Evolutionary conservation across 1,284 basidiomycete species (phyloP), one percentile per base, ranked within the genome.

Genomic region (Sporisorium sorghi): DNA sequence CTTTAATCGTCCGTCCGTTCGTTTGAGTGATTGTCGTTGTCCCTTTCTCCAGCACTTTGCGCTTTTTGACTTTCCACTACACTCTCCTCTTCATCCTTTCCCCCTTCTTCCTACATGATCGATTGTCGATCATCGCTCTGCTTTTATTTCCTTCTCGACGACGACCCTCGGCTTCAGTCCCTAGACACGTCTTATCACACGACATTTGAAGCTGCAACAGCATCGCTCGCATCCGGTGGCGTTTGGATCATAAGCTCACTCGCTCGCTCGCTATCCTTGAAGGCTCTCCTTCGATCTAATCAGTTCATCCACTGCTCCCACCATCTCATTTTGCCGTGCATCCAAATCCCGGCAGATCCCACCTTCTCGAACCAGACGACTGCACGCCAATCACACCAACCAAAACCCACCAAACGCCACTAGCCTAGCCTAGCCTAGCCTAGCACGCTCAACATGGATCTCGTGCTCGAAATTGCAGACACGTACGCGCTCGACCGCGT

Each of bases 401-500:
- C 7, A 14, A 33, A 26, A 42, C 28, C 48, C 57, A 52, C 30
- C 32, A 17, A 46, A n/a, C 42, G 37, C 46, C 19, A 17, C 19
- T 28, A 26, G 43, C 43, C 23, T 17, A n/a, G n/a, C n/a, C n/a
- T n/a, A n/a, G n/a, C n/a, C n/a, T n/a, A n/a, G n/a, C n/a, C n/a
- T n/a, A n/a, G n/a, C n/a, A n/a, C 24, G 3, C 14, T 39, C 70
- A 71, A 74, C 26, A 97, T 97, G 94, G 94, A 97, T 87, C 85
- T 93, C 85, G 86, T 94, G 15, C 89, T 96, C 55, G 77, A 87
- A 66, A 66, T 91, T 77, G 88, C 88, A 59, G 94, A 97, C 87
- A 88, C 91, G 54, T 89, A 88, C 83, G 58, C 91, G 49, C 87
- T 97, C 76, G 94, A 97, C 89, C 86, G 86, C 60, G 85, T 91